Base-by-base conservation (phyloP, 441 rosid species). In the Corymbia citriodora region DNA sequence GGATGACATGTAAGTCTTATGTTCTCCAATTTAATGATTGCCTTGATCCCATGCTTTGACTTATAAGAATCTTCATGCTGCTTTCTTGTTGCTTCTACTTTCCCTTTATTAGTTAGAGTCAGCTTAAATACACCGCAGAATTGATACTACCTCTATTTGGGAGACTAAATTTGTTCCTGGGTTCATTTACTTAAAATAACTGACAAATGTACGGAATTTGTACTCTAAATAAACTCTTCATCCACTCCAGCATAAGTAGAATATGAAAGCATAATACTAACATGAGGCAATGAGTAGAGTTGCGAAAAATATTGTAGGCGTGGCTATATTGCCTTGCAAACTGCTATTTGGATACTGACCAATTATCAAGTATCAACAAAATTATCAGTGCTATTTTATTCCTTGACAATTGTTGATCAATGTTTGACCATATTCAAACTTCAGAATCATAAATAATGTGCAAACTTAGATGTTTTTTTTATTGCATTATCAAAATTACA, bases 1-100 rank as follows among this genome's bases (percentile, higher is more conserved):
- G 65, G 95, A 94, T 92, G 96, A 95, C 59, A 89, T 40, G 98
- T 95, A 91, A 91, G 94, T 91, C 54, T 86, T 87, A 74, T 91
- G 89, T 49, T 82, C 68, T 45, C 45, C 52, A 48, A 53, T 65
- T 31, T 52, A 36, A 10, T 65, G n/a, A 23, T 33, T 87, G 87
- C 45, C 36, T 90, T 4, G 21, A 18, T 74, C 50, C 11, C 70
- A 57, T 9, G 54, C 59, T 90, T 31, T 3, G 45, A 61, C 85
- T 45, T 83, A 82, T 89, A 52, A 49, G 33, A 52, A 48, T 59
- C 36, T 88, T 48, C 31, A 4, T 63, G 40, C 23, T 50, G 85
- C 91, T 91, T 61, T 88, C 52, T 89, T 45, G 49, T 59, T 54
- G 57, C 45, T 7, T 70, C 23, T 21, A 57, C 55, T 36, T 25